Evolutionary conservation across 2,329 filamentous ascomycete species (phyloP), one percentile per base, ranked within the genome.

Genomic region (Claviceps fusiformis): DNA sequence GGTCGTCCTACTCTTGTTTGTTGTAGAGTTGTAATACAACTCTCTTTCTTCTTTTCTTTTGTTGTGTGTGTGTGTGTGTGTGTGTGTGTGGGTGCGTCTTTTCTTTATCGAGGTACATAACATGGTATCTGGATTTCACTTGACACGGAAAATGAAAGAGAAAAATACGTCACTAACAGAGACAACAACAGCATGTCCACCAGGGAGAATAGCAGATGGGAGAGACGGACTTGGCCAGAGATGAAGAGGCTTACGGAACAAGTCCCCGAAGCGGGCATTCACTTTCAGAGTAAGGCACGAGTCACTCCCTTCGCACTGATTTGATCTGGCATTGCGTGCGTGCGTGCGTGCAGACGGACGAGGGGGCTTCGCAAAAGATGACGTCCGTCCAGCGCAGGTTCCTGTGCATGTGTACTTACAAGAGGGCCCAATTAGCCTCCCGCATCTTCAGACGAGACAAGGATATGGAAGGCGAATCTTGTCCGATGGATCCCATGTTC

Each of bases 201-300:
- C 2, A 64, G 64, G 7, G 66, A 68, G 10, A 65, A 72, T 57
- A 76, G 71, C 60, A 69, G 72, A 53, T 86, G 79, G 78, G 85
- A 88, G 63, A 73, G 73, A 55, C 73, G 77, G 37, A 87, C 83
- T 5, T 87, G 82, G 81, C 75, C 79, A 3, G 80, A 80, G 55
- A 68, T 88, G 54, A 77, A 76, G 60, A 73, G 78, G 17, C 69
- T 69, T 13, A 77, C 79, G 0, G 74, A 78, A 58, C 76, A 87
- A 50, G 76, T 85, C 1, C 87, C 87, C 0, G 87, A 92, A 61
- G 85, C 88, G 2, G 89, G 88, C 7, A 81, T 95, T 51, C 87
- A 93, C 65, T 87, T 89, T 59, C 87, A 90, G 71, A 77, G 82
- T 82, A 60, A 57, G 64, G 19, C 46, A 47, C 19, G 24, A 17